Conservation (phyloP, 768 basidiomycete species). For the Lactifluus subvellereus region DNA sequence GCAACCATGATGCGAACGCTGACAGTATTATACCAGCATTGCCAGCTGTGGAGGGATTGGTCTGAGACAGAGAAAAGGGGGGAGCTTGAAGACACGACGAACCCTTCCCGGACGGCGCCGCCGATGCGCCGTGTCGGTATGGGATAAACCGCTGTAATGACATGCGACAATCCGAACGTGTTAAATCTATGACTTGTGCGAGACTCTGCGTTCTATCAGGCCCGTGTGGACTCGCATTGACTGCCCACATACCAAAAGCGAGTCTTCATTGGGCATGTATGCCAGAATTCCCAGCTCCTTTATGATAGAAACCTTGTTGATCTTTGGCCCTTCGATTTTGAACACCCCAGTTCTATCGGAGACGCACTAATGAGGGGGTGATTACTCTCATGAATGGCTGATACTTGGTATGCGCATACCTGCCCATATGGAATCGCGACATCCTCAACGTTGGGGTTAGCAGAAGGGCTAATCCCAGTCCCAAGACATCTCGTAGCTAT, state of each 20-base stretch:
- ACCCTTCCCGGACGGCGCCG: slow-evolving; percentile 39
- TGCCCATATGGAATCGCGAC: not conserved
- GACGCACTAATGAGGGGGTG: not conserved
- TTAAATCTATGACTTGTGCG: slow-evolving; percentile 30
- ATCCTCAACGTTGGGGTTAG: not conserved
- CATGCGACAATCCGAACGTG: slow-evolving; percentile 4
- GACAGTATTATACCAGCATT: slow-evolving; percentile 1
- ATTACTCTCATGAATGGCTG: not conserved
- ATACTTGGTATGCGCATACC: not conserved
- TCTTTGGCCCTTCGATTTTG: not conserved
- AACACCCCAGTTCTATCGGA: not conserved
- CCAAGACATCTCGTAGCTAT: not conserved
- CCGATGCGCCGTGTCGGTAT: slow-evolving; percentile 58
- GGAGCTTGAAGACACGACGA: slow-evolving; percentile 18
- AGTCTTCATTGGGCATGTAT: slow-evolving; percentile 3
- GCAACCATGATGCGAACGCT: slow-evolving; percentile 20
- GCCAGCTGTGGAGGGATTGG: not conserved
- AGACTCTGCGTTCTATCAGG: slow-evolving; percentile 24
- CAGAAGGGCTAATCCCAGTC: not conserved
- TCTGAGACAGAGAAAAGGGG: not conserved
- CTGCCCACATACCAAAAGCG: not conserved
- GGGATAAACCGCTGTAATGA: slow-evolving; percentile 43
- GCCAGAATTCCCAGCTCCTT: slow-evolving; percentile 18
- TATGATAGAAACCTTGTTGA: slow-evolving; percentile 4
- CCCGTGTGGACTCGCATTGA: not conserved